Base-by-base conservation (phyloP, 805 yeast genomes). In the Jamesozyma rosinii region DNA sequence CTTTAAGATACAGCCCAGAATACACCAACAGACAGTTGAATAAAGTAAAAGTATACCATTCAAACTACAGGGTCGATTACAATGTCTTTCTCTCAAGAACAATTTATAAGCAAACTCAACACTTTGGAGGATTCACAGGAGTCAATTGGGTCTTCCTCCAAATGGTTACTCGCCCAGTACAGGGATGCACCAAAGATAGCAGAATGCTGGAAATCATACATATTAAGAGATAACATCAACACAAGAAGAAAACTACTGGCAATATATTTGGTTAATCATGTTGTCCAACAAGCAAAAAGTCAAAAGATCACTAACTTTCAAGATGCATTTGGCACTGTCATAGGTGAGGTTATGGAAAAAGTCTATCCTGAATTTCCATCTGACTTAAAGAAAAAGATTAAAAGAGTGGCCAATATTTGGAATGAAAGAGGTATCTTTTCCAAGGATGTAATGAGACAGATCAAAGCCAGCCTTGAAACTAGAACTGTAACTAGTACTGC, bases 381-480 rank as follows among this genome's bases (percentile, higher is more conserved):
- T 31, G 75, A 70, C n/a, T 61, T 72, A 10, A 69, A 70, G 46
- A 72, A 71, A 38, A 76, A 77, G 43, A 70, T 79, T 10, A 71
- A 66, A 35, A 67, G 88, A 31, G 77, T 81, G 15, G 66, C 77
- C 15, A 70, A 66, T 32, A 83, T 81, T n/a, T 81, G 87, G 87
- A 68, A 69, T 33, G 77, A 77, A 52, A 65, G 89, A 41, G 59
- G 58, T n/a, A 72, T 81, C 0, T 79, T 81, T 47, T 40, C 60
- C 4, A 51, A 57, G 4, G 54, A 52, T 1, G 66, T 61, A 5
- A 15, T n/a, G 31, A 20, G 13, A 4, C 18, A 2, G 26, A 14
- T 27, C 4, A 15, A 53, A 47, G 29, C 30, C 46, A 15, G 37
- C 15, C 30, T 42, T 14, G 38, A 37, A 33, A 43, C 33, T 24